These are phyloP conservation scores for Pyrus hybrid DNA, from an alignment of 331 rosid genomes.

Conservation along the genomic window DNA sequence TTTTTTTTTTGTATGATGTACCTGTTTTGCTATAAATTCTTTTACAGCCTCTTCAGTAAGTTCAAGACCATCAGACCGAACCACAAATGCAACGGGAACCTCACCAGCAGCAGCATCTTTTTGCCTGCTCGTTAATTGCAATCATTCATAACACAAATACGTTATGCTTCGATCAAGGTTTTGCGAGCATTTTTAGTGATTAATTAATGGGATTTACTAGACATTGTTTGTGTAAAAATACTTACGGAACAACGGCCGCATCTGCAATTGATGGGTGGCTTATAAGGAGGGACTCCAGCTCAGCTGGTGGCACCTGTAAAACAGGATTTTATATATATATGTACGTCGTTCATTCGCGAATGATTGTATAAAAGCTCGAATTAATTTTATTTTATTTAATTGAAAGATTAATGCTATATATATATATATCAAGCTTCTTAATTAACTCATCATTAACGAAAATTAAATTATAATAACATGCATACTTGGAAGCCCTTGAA, in stretches of 20 bases:
- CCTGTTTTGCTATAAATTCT: conserved; percentile 77
- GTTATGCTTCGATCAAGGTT: background rate
- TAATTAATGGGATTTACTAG: background rate
- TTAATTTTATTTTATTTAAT: no score
- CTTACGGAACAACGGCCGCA: conserved; percentile 97
- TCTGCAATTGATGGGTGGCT: conserved; percentile 78
- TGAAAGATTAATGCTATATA: no score
- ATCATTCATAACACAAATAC: background rate
- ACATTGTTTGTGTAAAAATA: background rate
- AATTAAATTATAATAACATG: background rate
- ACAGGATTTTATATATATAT: background rate
- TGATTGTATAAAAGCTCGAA: no score
- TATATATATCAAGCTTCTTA: no score
- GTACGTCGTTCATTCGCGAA: no score
- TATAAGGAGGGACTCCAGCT: conserved; percentile 75
- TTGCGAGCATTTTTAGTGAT: background rate
- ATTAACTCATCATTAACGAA: background rate
- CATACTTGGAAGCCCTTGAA: conserved; percentile 89
- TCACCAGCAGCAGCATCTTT: conserved; percentile 84
- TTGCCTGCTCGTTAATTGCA: conserved; percentile 38
- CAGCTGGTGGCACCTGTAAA: conserved; percentile 86
- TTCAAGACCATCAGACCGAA: conserved; percentile 44
- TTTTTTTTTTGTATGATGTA: background rate
- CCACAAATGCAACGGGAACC: conserved; percentile 87
- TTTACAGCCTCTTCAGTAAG: conserved; percentile 66